Conservation (phyloP, 2,329 filamentous ascomycete genomes). For the Daldinia sp. region DNA sequence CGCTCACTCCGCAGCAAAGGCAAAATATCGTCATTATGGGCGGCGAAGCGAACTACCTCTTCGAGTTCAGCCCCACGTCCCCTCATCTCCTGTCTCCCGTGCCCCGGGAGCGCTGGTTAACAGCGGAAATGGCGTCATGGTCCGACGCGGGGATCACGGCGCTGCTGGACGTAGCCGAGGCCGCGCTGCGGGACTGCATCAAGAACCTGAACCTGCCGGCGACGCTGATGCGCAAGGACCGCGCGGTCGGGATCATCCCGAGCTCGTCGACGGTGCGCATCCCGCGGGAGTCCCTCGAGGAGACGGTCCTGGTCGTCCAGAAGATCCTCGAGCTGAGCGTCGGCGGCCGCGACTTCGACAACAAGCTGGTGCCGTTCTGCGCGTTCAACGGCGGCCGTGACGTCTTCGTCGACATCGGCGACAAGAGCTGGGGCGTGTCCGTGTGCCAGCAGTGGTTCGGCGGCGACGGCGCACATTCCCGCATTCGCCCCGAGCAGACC, state of each 20-base stretch:
- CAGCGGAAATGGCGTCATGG: constrained; percentile 83
- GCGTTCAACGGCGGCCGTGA: constrained; percentile 98
- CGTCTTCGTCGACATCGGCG: constrained; percentile 98
- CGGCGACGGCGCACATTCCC: constrained; percentile 62
- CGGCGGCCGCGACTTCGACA: constrained; percentile 59
- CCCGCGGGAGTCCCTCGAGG: constrained; percentile 89
- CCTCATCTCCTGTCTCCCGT: constrained; percentile 77
- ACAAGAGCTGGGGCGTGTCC: constrained; percentile 95
- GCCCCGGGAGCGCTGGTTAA: constrained; percentile 75
- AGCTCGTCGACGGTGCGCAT: constrained; percentile 74
- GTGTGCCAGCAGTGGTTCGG: constrained; percentile 94
- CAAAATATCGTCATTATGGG: constrained; percentile 91
- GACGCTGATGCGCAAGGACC: constrained; percentile 85
- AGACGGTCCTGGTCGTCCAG: constrained; percentile 94
- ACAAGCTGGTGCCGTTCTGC: constrained; percentile 80
- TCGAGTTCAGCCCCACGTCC: constrained; percentile 76
- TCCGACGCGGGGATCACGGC: constrained; percentile 79
- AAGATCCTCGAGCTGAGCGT: constrained; percentile 87
- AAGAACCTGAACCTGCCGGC: constrained; percentile 83
- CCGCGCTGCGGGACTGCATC: constrained; percentile 84
- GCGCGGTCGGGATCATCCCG: constrained; percentile 83
- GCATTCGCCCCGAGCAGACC: constrained; percentile 79
- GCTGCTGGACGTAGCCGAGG: constrained; percentile 91
- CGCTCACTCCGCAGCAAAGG: constrained; percentile 74
- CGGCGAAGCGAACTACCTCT: constrained; percentile 95